Percentiles rank a stretch among this genome's conserved stretches.
These are phyloP conservation scores for Sphaerulina vaccinii DNA, from an alignment of 2,329 filamentous ascomycete genomes.

Conservation along the genomic window DNA sequence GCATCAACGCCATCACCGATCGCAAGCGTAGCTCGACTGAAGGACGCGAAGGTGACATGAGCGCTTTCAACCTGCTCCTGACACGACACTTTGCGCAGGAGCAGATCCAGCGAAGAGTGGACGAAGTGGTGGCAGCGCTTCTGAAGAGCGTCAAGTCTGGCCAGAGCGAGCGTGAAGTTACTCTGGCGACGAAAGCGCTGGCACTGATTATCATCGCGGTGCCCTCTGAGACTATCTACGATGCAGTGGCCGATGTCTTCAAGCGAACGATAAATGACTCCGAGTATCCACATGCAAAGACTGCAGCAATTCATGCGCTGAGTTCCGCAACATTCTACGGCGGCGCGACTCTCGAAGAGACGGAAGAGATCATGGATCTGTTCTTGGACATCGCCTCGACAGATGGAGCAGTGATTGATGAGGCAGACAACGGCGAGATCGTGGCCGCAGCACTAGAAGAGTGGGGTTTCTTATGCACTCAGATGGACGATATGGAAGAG, in stretches of 20 bases:
- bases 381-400: constrained; percentile 75
- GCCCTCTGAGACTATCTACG: constrained; percentile 65
- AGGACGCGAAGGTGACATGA: constrained; percentile 65
- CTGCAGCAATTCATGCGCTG: constrained; percentile 70
- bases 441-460: constrained; percentile 73
- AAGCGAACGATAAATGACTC: constrained; percentile 66
- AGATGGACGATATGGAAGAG: constrained; percentile 70
- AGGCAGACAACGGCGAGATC: constrained; percentile 66
- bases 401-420: constrained; percentile 71
- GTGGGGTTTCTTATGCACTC: constrained; percentile 78
- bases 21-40: constrained; percentile 76
- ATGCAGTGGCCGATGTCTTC: constrained; percentile 57
- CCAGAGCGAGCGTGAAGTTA: constrained; percentile 65
- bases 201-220: constrained; percentile 68
- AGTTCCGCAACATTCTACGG: constrained; percentile 72
- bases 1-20: constrained; percentile 70
- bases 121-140: constrained; percentile 64
- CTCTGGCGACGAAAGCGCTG: constrained; percentile 69
- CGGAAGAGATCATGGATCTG: constrained; percentile 70
- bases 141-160: constrained; percentile 69
- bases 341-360: constrained; percentile 65
- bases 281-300: constrained; percentile 63
- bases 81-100: constrained; percentile 67
- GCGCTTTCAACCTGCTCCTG: constrained; percentile 62
- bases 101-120: constrained; percentile 58